phyloP scores from a whole-genome alignment of 495 filamentous ascomycete genomes.

The Margaritispora aquatica region DNA sequence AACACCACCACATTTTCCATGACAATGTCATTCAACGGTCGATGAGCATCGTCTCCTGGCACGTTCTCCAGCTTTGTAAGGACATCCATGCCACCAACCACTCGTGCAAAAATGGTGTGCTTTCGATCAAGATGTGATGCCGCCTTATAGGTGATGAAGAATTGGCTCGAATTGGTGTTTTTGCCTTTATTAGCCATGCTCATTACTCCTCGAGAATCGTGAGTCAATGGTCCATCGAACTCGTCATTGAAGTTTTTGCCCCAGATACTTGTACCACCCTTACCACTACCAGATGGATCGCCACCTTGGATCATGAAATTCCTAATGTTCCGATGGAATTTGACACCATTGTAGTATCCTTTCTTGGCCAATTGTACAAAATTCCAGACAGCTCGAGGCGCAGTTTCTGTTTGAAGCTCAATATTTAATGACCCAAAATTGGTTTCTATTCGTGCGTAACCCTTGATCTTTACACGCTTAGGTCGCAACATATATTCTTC shows the following conservation, averaged over 20 bases:
- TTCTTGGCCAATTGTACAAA: conserved; percentile 83
- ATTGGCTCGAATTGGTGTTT: conserved; percentile 92
- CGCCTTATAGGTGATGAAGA: conserved; percentile 87
- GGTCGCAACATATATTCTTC: conserved; percentile 96
- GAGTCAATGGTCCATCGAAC: conserved; percentile 78
- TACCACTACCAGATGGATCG: conserved; percentile 84
- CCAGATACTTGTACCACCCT: conserved; percentile 85
- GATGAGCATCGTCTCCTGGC: conserved; percentile 57
- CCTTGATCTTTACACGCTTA: conserved; percentile 77
- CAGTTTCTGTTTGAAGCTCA: conserved; percentile 84
- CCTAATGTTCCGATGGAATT: conserved; percentile 87
- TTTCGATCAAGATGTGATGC: conserved; percentile 84
- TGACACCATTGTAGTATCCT: conserved; percentile 78
- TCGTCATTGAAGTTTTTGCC: conserved; percentile 89
- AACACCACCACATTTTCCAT: conserved; percentile 84
- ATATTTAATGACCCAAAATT: conserved; percentile 77
- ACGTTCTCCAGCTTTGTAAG: conserved; percentile 67
- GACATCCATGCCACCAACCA: conserved; percentile 73
- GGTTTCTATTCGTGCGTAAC: conserved; percentile 85
- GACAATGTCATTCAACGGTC: conserved; percentile 66
- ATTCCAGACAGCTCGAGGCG: conserved; percentile 93
- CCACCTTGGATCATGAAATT: conserved; percentile 99
- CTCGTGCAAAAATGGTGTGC: conserved; percentile 88
- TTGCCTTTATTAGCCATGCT: conserved; percentile 99
- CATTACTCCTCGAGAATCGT: conserved; percentile 71